phyloP scores from a whole-genome alignment of 352 stramenopile genomes.

The Phytophthora sp. region DNA sequence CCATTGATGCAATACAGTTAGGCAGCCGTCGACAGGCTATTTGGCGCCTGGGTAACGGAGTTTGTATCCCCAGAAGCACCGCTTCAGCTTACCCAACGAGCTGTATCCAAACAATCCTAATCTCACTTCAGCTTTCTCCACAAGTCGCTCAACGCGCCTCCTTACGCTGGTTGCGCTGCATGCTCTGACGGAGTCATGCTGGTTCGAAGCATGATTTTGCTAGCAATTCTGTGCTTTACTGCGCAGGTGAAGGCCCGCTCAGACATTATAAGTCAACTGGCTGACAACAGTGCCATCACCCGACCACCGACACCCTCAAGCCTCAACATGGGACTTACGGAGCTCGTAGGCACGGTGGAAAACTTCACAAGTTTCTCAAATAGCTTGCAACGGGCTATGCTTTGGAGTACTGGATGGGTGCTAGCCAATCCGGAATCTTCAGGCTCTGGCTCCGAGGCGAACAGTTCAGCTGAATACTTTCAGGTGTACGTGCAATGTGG shows the following conservation, averaged over 20 bases:
- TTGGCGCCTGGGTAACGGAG: too few relatives aligned
- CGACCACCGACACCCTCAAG: background rate
- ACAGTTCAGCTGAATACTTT: slow-evolving; percentile 15
- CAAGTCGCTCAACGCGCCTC: too few relatives aligned
- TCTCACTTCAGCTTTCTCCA: too few relatives aligned
- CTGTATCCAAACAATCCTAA: too few relatives aligned
- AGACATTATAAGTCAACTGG: background rate
- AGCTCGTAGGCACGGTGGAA: background rate
- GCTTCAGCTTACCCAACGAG: too few relatives aligned
- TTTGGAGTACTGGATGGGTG: slow-evolving; percentile 32
- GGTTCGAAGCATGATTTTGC: too few relatives aligned
- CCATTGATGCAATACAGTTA: too few relatives aligned
- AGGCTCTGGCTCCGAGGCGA: background rate
- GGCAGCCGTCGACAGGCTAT: too few relatives aligned
- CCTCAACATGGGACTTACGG: background rate
- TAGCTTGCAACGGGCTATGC: slow-evolving; percentile 32
- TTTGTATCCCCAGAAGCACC: too few relatives aligned
- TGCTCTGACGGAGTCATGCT: too few relatives aligned
- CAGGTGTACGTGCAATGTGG: slow-evolving; percentile 39
- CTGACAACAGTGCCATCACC: background rate
- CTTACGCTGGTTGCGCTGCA: too few relatives aligned
- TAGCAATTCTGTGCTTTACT: too few relatives aligned
- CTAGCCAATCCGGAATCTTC: background rate
- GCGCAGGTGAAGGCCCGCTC: background rate
- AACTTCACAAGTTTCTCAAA: background rate